Evolutionary conservation across 2,329 filamentous ascomycete genomes (phyloP), one percentile per base, ranked within the genome.

Genomic region (Parastagonospora avenae): DNA sequence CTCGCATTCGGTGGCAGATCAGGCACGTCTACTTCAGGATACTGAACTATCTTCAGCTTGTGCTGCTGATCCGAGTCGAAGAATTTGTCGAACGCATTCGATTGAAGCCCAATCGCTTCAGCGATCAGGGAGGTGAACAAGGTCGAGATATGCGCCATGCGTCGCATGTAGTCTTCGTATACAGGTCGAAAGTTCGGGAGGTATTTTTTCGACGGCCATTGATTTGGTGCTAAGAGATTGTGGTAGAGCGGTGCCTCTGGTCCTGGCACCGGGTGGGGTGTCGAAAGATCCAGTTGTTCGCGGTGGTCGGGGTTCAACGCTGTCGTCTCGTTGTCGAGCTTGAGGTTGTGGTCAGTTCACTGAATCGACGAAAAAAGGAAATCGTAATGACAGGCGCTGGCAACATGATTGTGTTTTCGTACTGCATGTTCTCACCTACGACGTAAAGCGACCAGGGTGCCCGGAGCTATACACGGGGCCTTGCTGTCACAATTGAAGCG

Each of bases 41-140:
- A 95, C 76, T 90, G 91, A 53, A 95, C 87, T 52, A 96, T 87
- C 78, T 96, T 96, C 64, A 95, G 81, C 78, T 95, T 95, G 77
- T 95, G 90, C 76, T 94, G 91, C 77, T 78, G 80, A 36, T 81
- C 74, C 1, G 63, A 62, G 69, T 92, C 90, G 74, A 93, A 93
- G 79, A 92, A 95, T 63, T 83, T 85, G 67, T 85, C 78, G 72
- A 96, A 95, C 0, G 91, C 90, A 43, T 81, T 75, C 0, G 80
- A 55, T 0, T 88, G 84, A 5, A 96, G 79, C 8, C 84, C 83
- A 55, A 96, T 88, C n/a, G 90, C 88, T 76, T 95, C 90, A 55
- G 91, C 91, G 61, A 95, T 89, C 28, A 95, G 82, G 9, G 83
- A 84, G 1, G 90, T 93, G 76, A 95, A 95, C 62, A 81, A 79